Base-by-base conservation (phyloP, 805 yeast species). In the Candida tibetensis region DNA sequence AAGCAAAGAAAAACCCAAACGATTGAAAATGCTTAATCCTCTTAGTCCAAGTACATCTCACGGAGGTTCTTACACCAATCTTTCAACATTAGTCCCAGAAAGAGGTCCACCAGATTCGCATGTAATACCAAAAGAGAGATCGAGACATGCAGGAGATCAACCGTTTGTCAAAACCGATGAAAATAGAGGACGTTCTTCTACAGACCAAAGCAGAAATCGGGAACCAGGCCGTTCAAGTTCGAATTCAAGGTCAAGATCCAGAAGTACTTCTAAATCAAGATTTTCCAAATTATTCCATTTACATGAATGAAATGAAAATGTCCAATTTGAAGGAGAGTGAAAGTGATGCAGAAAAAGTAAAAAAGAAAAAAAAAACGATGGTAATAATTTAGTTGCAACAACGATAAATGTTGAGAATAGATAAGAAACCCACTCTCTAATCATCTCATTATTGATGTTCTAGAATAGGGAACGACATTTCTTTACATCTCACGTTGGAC, bases 161-260 rank as follows among this genome's bases (percentile, higher is more conserved):
- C 34, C 26, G 21, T 14, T 18, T 15, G 14, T 28, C 23, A 36
- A 28, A n/a, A 5, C 40, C 21, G 35, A 36, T 12, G 36, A 28
- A 8, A 36, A 39, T 16, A 21, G 21, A 8, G 34, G 32, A n/a
- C 36, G 36, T 2, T 16, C 23, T 3, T 16, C 10, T 2, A n/a
- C 14, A 13, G 19, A 9, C 29, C 16, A 13, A 16, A 19, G n/a
- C 17, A 33, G 28, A 29, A 32, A 22, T 15, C 52, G 49, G 33
- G 53, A 49, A 29, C 45, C 57, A 42, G 57, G 47, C 12, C 34
- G 49, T 14, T 46, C 58, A 18, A 41, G 48, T 17, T 49, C 58
- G 5, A 32, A 55, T 17, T 53, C 62, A 14, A 39, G 26, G 5
- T 39, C 42, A 13, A 34, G 26, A 19, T 22, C 28, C 18, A 10